These are phyloP conservation scores for Eragrostis nindensis DNA, from an alignment of 176 grass and related monocot species.

Conservation along the genomic window DNA sequence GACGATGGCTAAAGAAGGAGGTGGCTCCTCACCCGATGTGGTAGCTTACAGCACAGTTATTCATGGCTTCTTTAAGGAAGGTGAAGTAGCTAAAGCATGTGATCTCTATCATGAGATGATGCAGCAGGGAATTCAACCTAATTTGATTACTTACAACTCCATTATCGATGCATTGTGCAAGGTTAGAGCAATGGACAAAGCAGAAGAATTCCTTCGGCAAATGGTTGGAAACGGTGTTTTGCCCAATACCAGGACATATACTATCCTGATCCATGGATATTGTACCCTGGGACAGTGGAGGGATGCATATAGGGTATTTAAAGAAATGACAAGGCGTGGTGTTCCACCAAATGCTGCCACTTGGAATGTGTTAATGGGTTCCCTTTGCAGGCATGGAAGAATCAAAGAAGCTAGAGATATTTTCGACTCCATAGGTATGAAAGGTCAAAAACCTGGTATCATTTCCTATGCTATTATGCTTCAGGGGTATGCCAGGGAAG, in stretches of 20 bases:
- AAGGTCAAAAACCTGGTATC: background rate
- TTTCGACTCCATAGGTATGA: conserved; percentile 27
- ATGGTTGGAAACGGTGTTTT: conserved; percentile 19
- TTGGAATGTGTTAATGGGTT: conserved; percentile 6
- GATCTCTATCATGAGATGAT: conserved; percentile 35
- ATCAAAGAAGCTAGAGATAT: conserved; percentile 22
- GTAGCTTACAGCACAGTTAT: conserved; percentile 17
- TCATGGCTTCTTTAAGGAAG: conserved; percentile 30
- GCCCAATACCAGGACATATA: background rate
- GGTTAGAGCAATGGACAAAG: background rate
- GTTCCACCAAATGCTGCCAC: background rate
- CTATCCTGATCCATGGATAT: conserved; percentile 23
- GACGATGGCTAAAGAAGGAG: background rate
- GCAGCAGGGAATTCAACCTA: background rate
- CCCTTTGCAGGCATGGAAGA: conserved; percentile 38
- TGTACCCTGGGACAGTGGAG: conserved; percentile 19
- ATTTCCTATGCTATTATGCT: background rate
- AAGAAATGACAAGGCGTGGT: conserved; percentile 15
- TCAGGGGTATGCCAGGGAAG: background rate
- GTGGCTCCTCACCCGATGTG: background rate
- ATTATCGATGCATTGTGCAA: conserved; percentile 36
- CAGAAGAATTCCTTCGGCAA: background rate
- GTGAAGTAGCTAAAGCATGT: background rate
- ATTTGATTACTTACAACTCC: conserved; percentile 18
- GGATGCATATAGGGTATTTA: conserved; percentile 10